phyloP scores from a whole-genome alignment of 805 yeast species.

The Candida chauliodis region DNA sequence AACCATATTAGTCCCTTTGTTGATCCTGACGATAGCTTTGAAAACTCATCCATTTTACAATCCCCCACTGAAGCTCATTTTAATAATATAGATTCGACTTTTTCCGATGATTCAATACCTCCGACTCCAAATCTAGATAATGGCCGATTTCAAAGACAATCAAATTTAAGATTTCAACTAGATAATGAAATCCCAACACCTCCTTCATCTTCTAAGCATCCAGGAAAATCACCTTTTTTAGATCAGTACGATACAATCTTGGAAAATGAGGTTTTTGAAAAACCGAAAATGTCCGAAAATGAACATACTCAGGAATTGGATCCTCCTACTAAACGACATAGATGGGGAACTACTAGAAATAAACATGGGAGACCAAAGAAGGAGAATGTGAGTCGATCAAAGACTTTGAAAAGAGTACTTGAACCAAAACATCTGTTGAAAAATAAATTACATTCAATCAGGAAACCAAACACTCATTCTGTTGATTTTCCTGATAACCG shows the following conservation, averaged over 20 bases:
- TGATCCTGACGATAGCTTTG: slow-evolving; percentile 10
- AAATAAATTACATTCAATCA: slow-evolving; percentile 1
- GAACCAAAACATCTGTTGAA: slow-evolving; percentile 20
- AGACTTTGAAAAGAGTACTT: slow-evolving; percentile 48
- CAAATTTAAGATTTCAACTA: slow-evolving; percentile 29
- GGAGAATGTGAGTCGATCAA: slow-evolving; percentile 42
- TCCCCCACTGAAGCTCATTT: slow-evolving; percentile 7
- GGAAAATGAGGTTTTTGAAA: slow-evolving; percentile 2
- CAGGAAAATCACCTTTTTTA: slow-evolving; percentile 28
- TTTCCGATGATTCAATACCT: slow-evolving; percentile 16
- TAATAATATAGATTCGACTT: slow-evolving; percentile 15
- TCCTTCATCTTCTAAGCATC: slow-evolving; percentile 6
- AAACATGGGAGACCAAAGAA: slow-evolving; percentile 61
- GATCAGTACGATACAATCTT: slow-evolving; percentile 20
- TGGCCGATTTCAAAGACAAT: slow-evolving; percentile 15
- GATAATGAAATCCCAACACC: slow-evolving; percentile 13
- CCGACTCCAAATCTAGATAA: slow-evolving; percentile 9
- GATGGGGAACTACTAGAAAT: slow-evolving; percentile 91
- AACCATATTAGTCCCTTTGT: slow-evolving; percentile 10
- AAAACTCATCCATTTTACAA: slow-evolving; percentile 7
- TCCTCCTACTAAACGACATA: slow-evolving; percentile 57
- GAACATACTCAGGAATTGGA: slow-evolving; percentile 13
- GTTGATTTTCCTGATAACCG: slow-evolving; percentile 12
- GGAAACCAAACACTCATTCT: slow-evolving; percentile 11
- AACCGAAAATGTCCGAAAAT: not conserved